A percentile compares a stretch with the other conserved stretches of the same genome.
Evolutionary conservation across 208 protist species (phyloP).

Genomic region (Zelonia costaricensis): DNA sequence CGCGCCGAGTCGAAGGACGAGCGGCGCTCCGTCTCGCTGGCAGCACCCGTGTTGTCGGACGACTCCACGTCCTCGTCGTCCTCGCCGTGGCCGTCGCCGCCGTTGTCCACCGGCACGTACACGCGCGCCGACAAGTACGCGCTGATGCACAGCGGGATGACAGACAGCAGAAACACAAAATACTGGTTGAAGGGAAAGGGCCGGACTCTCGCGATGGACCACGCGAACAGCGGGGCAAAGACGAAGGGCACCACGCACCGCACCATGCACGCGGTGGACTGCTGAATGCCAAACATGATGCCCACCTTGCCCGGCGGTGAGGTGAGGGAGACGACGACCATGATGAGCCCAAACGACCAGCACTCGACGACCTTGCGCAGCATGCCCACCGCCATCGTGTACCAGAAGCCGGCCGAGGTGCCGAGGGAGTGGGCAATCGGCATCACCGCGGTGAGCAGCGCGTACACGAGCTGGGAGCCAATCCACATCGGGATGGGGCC

Average conservation of each 20-base stretch:
- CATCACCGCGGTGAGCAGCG: conserved; percentile 30
- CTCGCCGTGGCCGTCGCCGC: conserved; percentile 8
- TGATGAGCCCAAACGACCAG: conserved; percentile 66
- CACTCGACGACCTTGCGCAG: conserved; percentile 51
- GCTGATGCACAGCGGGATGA: conserved; percentile 45
- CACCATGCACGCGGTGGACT: conserved; percentile 66
- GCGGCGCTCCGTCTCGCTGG: conserved; percentile 3
- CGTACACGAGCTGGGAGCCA: conserved; percentile 31
- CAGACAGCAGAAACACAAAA: conserved; percentile 59
- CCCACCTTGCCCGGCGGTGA: conserved; percentile 57
- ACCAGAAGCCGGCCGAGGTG: conserved; percentile 26
- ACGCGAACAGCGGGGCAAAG: conserved; percentile 76
- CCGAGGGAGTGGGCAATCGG: conserved; percentile 33
- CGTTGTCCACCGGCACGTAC: conserved; percentile 9
- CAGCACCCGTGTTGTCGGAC: neutral
- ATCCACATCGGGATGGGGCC: conserved; percentile 53
- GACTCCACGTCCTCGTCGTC: conserved; percentile 9
- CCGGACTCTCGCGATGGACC: conserved; percentile 51
- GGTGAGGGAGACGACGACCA: conserved; percentile 61
- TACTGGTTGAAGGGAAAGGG: conserved; percentile 76
- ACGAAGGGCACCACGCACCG: conserved; percentile 61
- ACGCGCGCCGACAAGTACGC: conserved; percentile 21
- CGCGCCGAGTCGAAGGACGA: conserved; percentile 4
- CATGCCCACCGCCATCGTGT: conserved; percentile 44
- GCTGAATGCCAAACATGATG: conserved; percentile 79